A percentile compares a stretch with the other conserved stretches of the same genome.
These are phyloP conservation scores for Pestalotiopsis sp. DNA, from an alignment of 2,329 filamentous ascomycete genomes.

Conservation along the genomic window DNA sequence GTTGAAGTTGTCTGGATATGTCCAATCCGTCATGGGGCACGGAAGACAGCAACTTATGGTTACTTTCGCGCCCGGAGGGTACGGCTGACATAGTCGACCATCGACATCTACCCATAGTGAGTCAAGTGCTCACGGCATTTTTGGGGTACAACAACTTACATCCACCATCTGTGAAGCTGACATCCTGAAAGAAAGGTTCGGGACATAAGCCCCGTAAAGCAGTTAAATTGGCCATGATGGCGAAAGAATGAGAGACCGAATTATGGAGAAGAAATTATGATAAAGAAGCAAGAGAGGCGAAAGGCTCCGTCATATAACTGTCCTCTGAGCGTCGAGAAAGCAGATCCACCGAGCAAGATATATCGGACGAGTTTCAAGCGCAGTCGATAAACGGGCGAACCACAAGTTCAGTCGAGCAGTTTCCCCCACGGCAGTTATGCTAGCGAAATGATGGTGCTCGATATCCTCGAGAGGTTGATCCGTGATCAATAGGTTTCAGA, in stretches of 20 bases:
- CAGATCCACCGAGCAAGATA: background rate
- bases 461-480: background rate
- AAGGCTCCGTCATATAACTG: background rate
- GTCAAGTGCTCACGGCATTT: slow-evolving; percentile 16
- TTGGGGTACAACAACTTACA: slow-evolving; percentile 25
- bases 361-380: background rate
- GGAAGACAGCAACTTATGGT: slow-evolving; percentile 79
- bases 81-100: slow-evolving; percentile 56
- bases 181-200: slow-evolving; percentile 68
- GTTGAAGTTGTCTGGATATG: slow-evolving; percentile 62
- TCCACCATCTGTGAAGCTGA: slow-evolving; percentile 47
- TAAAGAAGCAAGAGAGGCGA: background rate
- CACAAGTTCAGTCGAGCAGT: background rate
- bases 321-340: background rate
- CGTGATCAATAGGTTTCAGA: slow-evolving; percentile 1
- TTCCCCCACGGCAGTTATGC: background rate
- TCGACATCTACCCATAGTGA: slow-evolving; percentile 42
- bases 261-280: background rate
- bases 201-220: slow-evolving; percentile 51
- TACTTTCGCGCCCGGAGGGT: slow-evolving; percentile 38
- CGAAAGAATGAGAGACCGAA: background rate
- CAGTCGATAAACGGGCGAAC: background rate
- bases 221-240: slow-evolving; percentile 13
- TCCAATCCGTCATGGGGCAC: slow-evolving; percentile 83
- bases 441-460: background rate